These are phyloP conservation scores for Panaeolus cyanescens DNA, from an alignment of 768 basidiomycete genomes.

Conservation along the genomic window DNA sequence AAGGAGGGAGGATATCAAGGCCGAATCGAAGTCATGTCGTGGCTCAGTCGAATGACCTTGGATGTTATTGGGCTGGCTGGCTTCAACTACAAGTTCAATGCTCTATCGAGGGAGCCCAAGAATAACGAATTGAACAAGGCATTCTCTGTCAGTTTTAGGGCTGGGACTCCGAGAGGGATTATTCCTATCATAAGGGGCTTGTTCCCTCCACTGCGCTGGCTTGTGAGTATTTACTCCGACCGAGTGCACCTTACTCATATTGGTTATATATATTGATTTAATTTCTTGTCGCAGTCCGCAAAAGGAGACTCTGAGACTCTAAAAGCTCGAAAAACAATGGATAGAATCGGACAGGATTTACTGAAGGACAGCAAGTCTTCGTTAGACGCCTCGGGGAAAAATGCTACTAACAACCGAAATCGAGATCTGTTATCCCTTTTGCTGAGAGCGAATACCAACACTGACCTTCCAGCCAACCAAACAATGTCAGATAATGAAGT, in stretches of 20 bases:
- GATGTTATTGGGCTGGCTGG: constrained; percentile 73
- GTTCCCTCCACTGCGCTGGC: constrained; percentile 33
- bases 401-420: constrained; percentile 26
- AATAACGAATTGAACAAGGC: constrained; percentile 50
- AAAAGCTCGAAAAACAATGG: constrained; percentile 38
- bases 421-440: constrained; percentile 60
- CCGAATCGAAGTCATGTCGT: constrained; percentile 58
- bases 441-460: constrained; percentile 59
- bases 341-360: constrained; percentile 47
- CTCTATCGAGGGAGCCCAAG: constrained; percentile 21
- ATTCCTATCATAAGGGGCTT: constrained; percentile 28
- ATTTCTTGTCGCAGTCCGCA: constrained; percentile 25
- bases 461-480: constrained; percentile 51
- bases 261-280: background rate
- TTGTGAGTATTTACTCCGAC: constrained; percentile 29
- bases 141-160: constrained; percentile 46
- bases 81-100: constrained; percentile 30
- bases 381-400: constrained; percentile 19
- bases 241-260: background rate
- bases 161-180: constrained; percentile 33
- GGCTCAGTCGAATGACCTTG: constrained; percentile 67
- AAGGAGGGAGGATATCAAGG: constrained; percentile 22
- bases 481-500: constrained; percentile 61
- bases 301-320: constrained; percentile 26
- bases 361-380: constrained; percentile 47